phyloP scores from a whole-genome alignment of 352 stramenopile species.

The Pythium periplocum region DNA sequence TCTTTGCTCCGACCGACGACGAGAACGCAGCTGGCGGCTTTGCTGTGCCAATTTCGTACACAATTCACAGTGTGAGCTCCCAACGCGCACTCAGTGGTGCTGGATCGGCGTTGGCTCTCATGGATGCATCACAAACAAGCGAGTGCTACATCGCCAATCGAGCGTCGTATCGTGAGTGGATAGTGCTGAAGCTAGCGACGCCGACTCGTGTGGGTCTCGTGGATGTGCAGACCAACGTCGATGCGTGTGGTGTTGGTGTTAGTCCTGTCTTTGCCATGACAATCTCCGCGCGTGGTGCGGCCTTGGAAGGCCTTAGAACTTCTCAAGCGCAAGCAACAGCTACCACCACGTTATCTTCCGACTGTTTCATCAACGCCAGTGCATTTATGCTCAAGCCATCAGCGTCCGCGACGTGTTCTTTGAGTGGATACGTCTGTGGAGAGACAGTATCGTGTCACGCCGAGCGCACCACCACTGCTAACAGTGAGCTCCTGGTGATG shows the following conservation, averaged over 20 bases:
- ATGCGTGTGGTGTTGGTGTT: slow-evolving; percentile 31
- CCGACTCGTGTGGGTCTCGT: slow-evolving; percentile 44
- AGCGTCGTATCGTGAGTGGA: slow-evolving; percentile 56
- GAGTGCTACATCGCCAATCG: slow-evolving; percentile 40
- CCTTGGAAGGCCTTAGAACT: slow-evolving; percentile 27
- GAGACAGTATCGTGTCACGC: slow-evolving; percentile 23
- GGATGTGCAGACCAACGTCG: slow-evolving; percentile 37
- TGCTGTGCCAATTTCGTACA: slow-evolving; percentile 37
- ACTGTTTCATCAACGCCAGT: not conserved
- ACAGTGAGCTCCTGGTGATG: slow-evolving; percentile 19
- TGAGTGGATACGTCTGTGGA: slow-evolving; percentile 26
- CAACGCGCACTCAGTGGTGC: slow-evolving; percentile 26
- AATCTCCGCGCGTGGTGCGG: slow-evolving; percentile 33
- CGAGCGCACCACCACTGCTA: slow-evolving; percentile 9
- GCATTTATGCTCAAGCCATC: not conserved
- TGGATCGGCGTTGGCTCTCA: slow-evolving; percentile 32
- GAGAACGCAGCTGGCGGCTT: slow-evolving; percentile 7
- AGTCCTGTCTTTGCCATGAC: slow-evolving; percentile 30
- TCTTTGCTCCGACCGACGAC: slow-evolving; percentile 39
- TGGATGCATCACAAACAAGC: slow-evolving; percentile 13
- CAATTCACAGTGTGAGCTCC: slow-evolving; percentile 62
- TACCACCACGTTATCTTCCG: not conserved
- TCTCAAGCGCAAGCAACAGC: slow-evolving; percentile 4
- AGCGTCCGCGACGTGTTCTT: slow-evolving; percentile 2
- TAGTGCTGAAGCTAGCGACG: slow-evolving; percentile 47